Base-by-base conservation (phyloP, 1,284 basidiomycete genomes). In the Mixia osmundae region DNA sequence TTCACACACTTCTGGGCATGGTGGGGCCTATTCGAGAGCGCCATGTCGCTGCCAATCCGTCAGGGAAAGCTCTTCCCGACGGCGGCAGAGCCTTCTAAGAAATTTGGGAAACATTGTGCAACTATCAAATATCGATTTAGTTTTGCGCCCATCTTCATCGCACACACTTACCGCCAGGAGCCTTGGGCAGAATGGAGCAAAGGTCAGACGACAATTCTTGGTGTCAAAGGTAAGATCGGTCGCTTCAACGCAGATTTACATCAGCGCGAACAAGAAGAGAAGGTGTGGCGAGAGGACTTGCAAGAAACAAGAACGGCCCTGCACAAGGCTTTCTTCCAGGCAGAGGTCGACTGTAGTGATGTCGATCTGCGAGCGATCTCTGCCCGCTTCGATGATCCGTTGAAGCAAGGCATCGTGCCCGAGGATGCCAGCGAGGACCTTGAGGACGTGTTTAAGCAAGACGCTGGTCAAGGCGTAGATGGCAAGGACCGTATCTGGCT, bases 1-100 rank as follows among this genome's bases (percentile, higher is more conserved):
- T 87, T 85, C 50, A 66, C 78, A 4, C 80, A 87, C 54, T 95
- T 97, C 58, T 82, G 74, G 67, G 66, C 74, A 0, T 95, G 87
- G 87, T 87, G 77, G 69, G 62, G 52, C 41, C 61, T 89, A 8
- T 95, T 95, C 54, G 75, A 79, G 50, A 65, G 71, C 37, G 68
- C 67, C 4, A 60, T 87, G 46, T 72, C 76, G 2, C 61, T 91
- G 11, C 85, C 85, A 0, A 77, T 89, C 32, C 72, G 83, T 4
- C 76, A 83, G 48, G 89, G 89, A 18, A 63, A 60, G 5, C 71
- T 78, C 21, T 89, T 80, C 57, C 74, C 76, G 1, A 63, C 66
- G 31, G 62, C 65, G 8, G 70, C 73, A 14, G 66, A 66, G 2
- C 66, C 72, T 5, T 78, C 82, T 1, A 79, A 80, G 19, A 94